phyloP scores from a whole-genome alignment of 148 eudicot genomes.

The Linanthus parryae region DNA sequence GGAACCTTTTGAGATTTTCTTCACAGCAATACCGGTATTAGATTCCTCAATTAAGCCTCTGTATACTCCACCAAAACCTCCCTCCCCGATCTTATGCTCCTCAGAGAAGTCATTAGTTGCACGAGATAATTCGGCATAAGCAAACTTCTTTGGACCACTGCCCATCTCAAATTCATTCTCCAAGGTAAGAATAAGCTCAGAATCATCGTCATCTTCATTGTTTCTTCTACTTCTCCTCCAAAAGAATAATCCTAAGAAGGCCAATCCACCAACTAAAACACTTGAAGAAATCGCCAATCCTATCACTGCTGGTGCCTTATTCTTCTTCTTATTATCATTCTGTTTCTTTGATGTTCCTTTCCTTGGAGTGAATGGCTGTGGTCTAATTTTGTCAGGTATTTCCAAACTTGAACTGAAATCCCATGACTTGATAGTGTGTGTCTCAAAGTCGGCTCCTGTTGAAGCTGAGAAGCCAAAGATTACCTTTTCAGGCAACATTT shows the following conservation, averaged over 20 bases:
- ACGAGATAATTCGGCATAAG: constrained; percentile 12
- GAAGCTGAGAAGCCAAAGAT: constrained; percentile 36
- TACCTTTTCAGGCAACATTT: constrained; percentile 26
- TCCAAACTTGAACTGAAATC: constrained; percentile 14
- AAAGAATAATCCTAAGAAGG: background rate
- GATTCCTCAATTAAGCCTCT: constrained; percentile 15
- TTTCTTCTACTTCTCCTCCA: constrained; percentile 1
- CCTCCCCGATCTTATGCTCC: constrained; percentile 36
- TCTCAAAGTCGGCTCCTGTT: constrained; percentile 12
- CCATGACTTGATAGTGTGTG: constrained; percentile 21
- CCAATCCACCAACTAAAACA: constrained; percentile 3
- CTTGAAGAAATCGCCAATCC: constrained; percentile 5
- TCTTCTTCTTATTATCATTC: too few relatives aligned
- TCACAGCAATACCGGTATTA: constrained; percentile 12
- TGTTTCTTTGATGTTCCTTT: too few relatives aligned
- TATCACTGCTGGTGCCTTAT: background rate
- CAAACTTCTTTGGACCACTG: constrained; percentile 26
- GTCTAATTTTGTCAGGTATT: background rate
- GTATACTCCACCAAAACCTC: constrained; percentile 20
- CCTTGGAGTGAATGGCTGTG: background rate
- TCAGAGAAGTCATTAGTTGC: constrained; percentile 28
- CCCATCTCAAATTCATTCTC: constrained; percentile 22
- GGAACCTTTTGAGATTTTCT: constrained; percentile 14
- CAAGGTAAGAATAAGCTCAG: constrained; percentile 5
- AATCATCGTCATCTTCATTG: background rate